A percentile compares a stretch with the other conserved stretches of the same genome.
Evolutionary conservation across 2,329 filamentous ascomycete genomes (phyloP).

Genomic region (Lachnellula suecica): DNA sequence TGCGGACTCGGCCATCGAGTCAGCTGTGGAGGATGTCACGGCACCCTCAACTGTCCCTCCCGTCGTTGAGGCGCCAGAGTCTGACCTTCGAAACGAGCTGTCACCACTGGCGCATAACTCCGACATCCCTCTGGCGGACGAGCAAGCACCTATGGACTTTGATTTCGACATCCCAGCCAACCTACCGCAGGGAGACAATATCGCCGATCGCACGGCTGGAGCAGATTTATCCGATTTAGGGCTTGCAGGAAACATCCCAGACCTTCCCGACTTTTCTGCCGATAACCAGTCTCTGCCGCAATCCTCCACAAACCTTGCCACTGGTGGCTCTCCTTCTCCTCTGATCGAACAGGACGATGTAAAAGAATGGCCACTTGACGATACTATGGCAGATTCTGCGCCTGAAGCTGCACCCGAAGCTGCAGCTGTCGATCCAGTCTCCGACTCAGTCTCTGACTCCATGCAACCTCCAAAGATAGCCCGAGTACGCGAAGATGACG

Average conservation of each 20-base stretch:
- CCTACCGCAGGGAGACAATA: constrained; percentile 1
- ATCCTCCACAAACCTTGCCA: background rate
- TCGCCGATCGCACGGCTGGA: background rate
- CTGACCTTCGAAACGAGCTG: constrained; percentile 29
- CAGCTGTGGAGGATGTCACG: constrained; percentile 23
- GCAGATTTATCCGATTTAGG: background rate
- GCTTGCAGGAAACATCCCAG: background rate
- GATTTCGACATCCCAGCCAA: constrained; percentile 8
- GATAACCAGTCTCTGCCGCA: background rate
- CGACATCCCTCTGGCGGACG: background rate
- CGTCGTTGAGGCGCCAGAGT: constrained; percentile 31
- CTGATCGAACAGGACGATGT: background rate
- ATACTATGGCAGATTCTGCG: constrained; percentile 34
- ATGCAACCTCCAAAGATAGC: constrained; percentile 54
- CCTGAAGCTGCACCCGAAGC: constrained; percentile 28
- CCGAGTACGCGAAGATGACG: constrained; percentile 76
- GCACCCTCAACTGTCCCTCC: constrained; percentile 29
- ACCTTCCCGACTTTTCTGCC: background rate
- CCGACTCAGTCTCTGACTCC: no score
- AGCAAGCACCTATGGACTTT: constrained; percentile 4
- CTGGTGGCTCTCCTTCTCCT: background rate
- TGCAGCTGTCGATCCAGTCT: no score
- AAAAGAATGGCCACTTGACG: constrained; percentile 18
- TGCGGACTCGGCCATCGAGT: constrained; percentile 21
- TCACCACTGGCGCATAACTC: constrained; percentile 9